Evolutionary conservation across 1,284 basidiomycete species (phyloP).

Genomic region (Ustilago shanxiensis): DNA sequence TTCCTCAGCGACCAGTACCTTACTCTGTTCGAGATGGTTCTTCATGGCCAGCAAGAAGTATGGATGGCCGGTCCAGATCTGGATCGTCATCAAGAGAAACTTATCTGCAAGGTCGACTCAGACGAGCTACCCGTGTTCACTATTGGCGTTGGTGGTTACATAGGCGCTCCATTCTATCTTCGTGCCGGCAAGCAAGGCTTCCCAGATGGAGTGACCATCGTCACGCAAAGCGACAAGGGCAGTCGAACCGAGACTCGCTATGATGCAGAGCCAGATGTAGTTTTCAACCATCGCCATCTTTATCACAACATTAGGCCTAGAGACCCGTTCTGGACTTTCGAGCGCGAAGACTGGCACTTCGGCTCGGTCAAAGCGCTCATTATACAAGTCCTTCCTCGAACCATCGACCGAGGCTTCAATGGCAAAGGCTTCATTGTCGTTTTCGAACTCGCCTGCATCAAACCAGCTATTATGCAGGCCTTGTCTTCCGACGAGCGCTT

Average conservation of each 20-base stretch:
- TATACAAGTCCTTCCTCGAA: not conserved
- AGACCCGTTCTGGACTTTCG: conserved; percentile 1
- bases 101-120: not conserved
- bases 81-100: not conserved
- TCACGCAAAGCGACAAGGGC: not conserved
- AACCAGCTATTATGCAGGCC: not conserved
- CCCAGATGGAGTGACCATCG: not conserved
- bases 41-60: not conserved
- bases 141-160: not conserved
- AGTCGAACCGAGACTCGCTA: not conserved
- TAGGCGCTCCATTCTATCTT: not conserved
- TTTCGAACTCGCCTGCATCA: not conserved
- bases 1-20: no score
- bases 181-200: not conserved
- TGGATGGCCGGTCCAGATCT: not conserved
- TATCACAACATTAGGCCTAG: not conserved
- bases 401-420: not conserved
- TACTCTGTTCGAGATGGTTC: not conserved
- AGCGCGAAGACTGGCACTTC: conserved; percentile 1
- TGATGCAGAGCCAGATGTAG: not conserved
- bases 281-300: not conserved
- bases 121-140: not conserved
- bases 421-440: not conserved
- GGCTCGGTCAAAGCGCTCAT: not conserved
- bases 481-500: not conserved